Base-by-base conservation (phyloP, 2,329 filamentous ascomycete species). In the Sporothrix protearum region DNA sequence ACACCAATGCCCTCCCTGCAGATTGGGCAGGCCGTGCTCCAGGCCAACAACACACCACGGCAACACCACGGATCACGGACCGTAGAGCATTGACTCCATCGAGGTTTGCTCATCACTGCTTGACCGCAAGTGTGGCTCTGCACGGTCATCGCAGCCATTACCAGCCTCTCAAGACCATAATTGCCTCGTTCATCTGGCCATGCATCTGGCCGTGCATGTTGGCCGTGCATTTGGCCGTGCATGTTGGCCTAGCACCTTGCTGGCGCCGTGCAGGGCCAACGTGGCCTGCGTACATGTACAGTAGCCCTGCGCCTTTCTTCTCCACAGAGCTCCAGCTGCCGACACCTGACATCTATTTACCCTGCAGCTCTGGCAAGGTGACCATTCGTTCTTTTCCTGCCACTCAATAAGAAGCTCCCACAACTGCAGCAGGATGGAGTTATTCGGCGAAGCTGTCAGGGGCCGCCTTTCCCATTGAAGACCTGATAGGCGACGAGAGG, bases 41-140 rank as follows among this genome's bases (percentile, higher is more conserved):
- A 22, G 19, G 36, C n/a, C 33, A 45, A 42, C 59, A 63, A 42
- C 36, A 63, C 19, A 63, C 33, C 57, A 36, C 57, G 57, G 33
- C 57, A 22, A 63, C 57, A 39, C 10, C 57, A 63, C n/a, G 36
- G 59, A 39, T 4, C 57, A 63, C n/a, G 36, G 59, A 8, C 59
- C 4, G 33, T 22, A 30, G 30, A 59, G 7, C 49, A 53, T 47
- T 47, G 3, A 19, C 51, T 55, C 8, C 22, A 30, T 55, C 53
- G 42, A 25, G n/a, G 3, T 8, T 61, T 16, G 33, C 19, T 33
- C 30, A 39, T 36, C 57, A 25, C 10, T n/a, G 30, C 7, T 64
- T 64, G 59, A 64, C 59, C 59, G 59, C 59, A 53, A 53, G 10
- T 63, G 12, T 45, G n/a, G 36, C 36, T 36, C 59, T 42, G n/a